Base-by-base conservation (phyloP, 306 rosid species). In the Hippophae gyantsensis region DNA sequence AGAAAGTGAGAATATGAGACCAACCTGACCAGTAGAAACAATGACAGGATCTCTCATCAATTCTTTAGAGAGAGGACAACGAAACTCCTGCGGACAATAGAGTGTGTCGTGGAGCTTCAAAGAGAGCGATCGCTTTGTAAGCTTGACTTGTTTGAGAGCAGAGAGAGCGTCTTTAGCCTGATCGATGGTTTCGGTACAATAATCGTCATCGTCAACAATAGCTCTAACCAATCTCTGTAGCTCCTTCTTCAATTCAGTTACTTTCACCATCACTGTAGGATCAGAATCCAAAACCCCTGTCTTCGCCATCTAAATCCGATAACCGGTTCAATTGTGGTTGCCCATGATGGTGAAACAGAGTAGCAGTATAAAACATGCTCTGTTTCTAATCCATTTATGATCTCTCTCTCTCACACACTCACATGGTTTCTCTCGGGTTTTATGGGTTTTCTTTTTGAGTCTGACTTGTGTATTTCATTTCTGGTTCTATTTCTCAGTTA, bases 41-140 rank as follows among this genome's bases (percentile, higher is more conserved):
- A 86, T 74, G 57, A 89, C 95, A 67, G 97, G 97, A 82, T 89
- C 97, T 84, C 76, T 80, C 97, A 89, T 89, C 75, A 89, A 72
- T 48, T 89, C 94, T 45, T 81, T 80, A 53, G 95, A 89, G 57
- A 89, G 82, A 1, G 97, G 95, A 53, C 97, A 89, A 7, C 78
- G 81, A 57, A 86, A 89, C 63, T 84, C 93, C 12, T 78, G 84
- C 3, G 95, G 95, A 48, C 77, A 86, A 23, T 72, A 10, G 40
- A 77, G 71, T 61, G 67, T 66, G 10, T 77, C 79, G 12, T 54
- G 77, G 4, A 71, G 70, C 72, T 75, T 82, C 59, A 79, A 46
- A 62, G 93, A 80, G 10, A 72, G 62, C 38, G 90, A 77, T 59
- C 76, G 62, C 44, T 71, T 78, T 57, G 71, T 78, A 43, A 84